Conservation (phyloP, 768 basidiomycete species). For the Wakefieldia striispora region DNA sequence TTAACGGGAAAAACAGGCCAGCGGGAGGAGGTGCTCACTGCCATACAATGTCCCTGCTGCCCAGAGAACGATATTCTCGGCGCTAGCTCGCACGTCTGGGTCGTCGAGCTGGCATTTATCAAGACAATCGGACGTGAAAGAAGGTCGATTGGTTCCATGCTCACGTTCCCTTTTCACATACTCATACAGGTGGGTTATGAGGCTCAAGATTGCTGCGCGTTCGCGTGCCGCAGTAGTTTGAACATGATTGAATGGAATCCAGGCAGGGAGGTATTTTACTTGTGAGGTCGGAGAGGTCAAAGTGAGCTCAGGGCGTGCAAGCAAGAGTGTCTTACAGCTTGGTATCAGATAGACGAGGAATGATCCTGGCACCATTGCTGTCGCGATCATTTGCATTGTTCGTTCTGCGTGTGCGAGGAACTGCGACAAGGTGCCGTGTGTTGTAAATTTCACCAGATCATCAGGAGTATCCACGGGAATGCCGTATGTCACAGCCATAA, state of each 20-base stretch:
- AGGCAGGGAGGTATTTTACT: constrained; percentile 23
- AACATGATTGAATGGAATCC: no score
- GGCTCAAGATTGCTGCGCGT: no score
- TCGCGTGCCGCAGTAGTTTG: no score
- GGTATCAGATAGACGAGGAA: constrained; percentile 31
- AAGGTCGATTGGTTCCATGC: constrained; percentile 17
- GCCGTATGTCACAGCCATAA: constrained; percentile 24
- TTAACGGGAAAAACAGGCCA: no score
- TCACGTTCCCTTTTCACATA: constrained; percentile 10
- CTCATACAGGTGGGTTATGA: no score
- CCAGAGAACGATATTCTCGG: constrained; percentile 12
- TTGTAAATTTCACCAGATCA: constrained; percentile 13
- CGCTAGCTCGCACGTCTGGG: neutral
- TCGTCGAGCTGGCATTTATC: constrained; percentile 5
- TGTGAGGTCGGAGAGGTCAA: neutral
- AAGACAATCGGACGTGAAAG: constrained; percentile 16
- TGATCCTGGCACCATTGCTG: constrained; percentile 27
- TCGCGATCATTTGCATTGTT: constrained; percentile 24
- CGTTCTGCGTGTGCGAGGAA: constrained; percentile 29
- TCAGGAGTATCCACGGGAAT: constrained; percentile 16
- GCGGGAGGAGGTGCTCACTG: constrained; percentile 6
- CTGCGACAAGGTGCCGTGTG: constrained; percentile 10
- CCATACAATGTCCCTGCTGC: constrained; percentile 19
- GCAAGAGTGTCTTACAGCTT: constrained; percentile 13
- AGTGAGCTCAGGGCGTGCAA: neutral